Percentiles rank a stretch among this genome's conserved stretches.
Evolutionary conservation across 2,329 filamentous ascomycete genomes (phyloP).

Genomic region (Ceratocystis cacaofunesta): DNA sequence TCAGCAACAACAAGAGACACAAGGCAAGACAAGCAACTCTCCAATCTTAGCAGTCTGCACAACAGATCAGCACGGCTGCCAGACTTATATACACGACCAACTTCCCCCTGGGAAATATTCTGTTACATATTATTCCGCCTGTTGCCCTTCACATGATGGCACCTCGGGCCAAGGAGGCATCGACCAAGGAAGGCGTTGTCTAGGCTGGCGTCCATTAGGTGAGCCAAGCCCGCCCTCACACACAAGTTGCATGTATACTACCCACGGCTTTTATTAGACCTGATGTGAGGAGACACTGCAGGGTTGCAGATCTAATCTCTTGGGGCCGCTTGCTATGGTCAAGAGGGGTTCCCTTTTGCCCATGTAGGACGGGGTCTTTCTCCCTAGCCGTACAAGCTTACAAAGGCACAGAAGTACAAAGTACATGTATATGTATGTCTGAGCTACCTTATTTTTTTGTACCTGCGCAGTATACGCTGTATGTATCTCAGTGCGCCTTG

Average conservation of each 20-base stretch:
- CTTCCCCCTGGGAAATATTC: neutral
- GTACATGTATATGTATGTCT: neutral
- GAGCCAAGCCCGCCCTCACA: neutral
- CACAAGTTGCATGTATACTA: neutral
- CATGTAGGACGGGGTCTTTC: neutral
- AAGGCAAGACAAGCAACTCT: neutral
- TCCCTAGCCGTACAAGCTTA: neutral
- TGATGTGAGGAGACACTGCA: neutral
- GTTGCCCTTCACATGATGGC: neutral
- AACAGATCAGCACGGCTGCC: neutral
- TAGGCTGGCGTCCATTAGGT: neutral
- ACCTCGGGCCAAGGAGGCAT: neutral
- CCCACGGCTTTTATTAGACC: neutral
- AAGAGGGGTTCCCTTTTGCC: neutral
- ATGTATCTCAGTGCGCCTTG: no score
- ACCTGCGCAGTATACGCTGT: neutral
- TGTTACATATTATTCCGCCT: neutral
- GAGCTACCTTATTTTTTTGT: neutral
- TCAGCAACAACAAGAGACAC: neutral
- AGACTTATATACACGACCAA: neutral
- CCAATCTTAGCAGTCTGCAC: neutral
- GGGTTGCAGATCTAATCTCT: constrained; percentile 2
- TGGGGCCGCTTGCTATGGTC: neutral
- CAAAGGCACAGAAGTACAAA: no score
- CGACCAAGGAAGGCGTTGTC: neutral